These are phyloP conservation scores for Stenocarpella maydis DNA, from an alignment of 2,329 filamentous ascomycete genomes.

Conservation along the genomic window DNA sequence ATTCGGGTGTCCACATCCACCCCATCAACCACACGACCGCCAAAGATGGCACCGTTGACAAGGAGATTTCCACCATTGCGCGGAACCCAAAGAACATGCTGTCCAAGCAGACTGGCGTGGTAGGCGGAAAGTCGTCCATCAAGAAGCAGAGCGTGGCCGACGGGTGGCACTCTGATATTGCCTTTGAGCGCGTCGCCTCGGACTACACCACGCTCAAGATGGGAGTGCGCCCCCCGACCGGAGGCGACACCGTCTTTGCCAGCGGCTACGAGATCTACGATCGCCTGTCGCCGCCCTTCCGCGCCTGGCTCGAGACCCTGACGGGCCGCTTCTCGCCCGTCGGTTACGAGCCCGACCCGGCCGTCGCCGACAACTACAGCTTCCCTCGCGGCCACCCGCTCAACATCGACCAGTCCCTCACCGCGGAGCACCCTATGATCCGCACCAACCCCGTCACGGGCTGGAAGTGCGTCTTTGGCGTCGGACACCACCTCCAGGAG, in stretches of 20 bases:
- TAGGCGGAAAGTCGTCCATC: conserved; percentile 45
- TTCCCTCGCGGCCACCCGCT: conserved; percentile 43
- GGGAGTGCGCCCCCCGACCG: conserved; percentile 62
- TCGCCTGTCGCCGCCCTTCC: conserved; percentile 58
- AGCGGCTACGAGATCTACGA: conserved; percentile 69
- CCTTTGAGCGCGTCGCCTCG: conserved; percentile 65
- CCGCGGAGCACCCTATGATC: conserved; percentile 41
- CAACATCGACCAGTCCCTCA: conserved; percentile 34
- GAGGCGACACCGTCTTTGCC: conserved; percentile 69
- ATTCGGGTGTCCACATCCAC: conserved; percentile 57
- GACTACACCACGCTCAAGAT: conserved; percentile 69
- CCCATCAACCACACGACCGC: conserved; percentile 51
- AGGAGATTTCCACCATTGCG: conserved; percentile 56
- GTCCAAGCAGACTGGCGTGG: no score
- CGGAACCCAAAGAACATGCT: no score
- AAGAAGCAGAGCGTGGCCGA: conserved; percentile 50
- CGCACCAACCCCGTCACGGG: conserved; percentile 43
- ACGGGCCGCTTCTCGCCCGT: conserved; percentile 51
- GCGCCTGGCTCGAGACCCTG: conserved; percentile 59
- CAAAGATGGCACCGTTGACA: conserved; percentile 50
- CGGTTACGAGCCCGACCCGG: conserved; percentile 43
- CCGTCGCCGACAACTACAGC: conserved; percentile 45
- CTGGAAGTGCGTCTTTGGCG: conserved; percentile 41
- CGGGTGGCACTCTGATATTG: conserved; percentile 62
- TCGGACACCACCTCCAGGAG: conserved; percentile 38